Base-by-base conservation (phyloP, 2,329 filamentous ascomycete genomes). In the Verticillium dahliae region DNA sequence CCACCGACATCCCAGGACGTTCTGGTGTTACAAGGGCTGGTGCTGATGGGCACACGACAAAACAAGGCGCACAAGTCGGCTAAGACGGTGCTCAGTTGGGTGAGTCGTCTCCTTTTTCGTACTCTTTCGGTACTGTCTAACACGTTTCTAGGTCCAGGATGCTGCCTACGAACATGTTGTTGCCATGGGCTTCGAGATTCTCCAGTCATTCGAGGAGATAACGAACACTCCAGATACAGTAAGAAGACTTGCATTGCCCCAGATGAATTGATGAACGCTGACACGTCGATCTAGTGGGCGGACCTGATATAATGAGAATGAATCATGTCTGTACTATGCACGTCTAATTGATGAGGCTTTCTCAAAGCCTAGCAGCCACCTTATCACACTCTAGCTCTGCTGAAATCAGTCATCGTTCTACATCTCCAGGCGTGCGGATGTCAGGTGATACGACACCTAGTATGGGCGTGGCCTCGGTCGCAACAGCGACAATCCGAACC, bases 191-290 rank as follows among this genome's bases (percentile, higher is more conserved):
- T 96, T 96, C 70, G 86, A 86, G 65, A 84, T 90, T 55, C 76
- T 92, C 65, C 89, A 94, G 74, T 88, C 83, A 50, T 96, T 92
- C 73, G 91, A 96, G 69, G 90, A 96, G 73, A 84, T 95, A 60
- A 90, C 87, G 63, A 84, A 82, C 65, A 85, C 89, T 22, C 76
- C 78, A 3, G 82, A 84, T 18, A 79, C 76, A 70, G 81, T 84
- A 62, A 74, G 79, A 75, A n/a, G 18, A n/a, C 22, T 22, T 27
- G 7, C 4, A n/a, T 14, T 31, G 6, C 35, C 7, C 11, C 18
- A 11, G 13, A 6, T 6, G 9, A 10, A 7, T 1, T 33, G 39
- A 52, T 11, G 31, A 11, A 15, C 33, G 59, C 59, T 64, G 50
- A 64, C 35, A 5, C 6, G 31, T 11, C 2, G 11, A 2, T 11